A percentile compares a stretch with the other conserved stretches of the same genome.
These are phyloP conservation scores for Colletotrichum musae DNA, from an alignment of 2,329 filamentous ascomycete genomes.

Conservation along the genomic window DNA sequence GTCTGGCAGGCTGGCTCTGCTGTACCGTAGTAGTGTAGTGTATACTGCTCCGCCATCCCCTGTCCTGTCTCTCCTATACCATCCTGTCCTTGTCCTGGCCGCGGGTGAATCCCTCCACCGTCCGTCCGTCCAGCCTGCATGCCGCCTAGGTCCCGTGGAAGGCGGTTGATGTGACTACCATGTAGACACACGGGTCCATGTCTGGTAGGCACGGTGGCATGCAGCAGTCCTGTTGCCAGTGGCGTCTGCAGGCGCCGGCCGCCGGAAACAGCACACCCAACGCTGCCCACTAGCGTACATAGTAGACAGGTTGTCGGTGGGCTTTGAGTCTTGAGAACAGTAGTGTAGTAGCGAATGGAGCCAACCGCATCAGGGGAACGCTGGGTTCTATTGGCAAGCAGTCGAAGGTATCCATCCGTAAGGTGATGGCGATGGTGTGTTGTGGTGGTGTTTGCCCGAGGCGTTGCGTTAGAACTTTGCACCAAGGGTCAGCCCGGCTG, in stretches of 20 bases:
- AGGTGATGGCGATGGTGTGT: not conserved
- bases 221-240: slow-evolving; percentile 4
- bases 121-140: slow-evolving; percentile 36
- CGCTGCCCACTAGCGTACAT: too few species aligned
- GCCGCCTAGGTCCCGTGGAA: slow-evolving; percentile 37
- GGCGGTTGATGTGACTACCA: slow-evolving; percentile 24
- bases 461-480: not conserved
- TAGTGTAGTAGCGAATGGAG: not conserved
- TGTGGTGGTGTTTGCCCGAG: not conserved
- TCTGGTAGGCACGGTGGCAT: not conserved
- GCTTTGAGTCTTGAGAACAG: not conserved
- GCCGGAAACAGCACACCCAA: not conserved
- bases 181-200: not conserved
- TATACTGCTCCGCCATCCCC: not conserved
- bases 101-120: slow-evolving; percentile 28
- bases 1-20: slow-evolving; percentile 2
- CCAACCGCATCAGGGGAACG: not conserved
- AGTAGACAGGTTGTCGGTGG: too few species aligned
- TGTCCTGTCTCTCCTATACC: not conserved
- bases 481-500: slow-evolving; percentile 16
- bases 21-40: not conserved
- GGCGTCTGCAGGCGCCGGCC: not conserved
- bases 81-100: slow-evolving; percentile 21
- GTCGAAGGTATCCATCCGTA: not conserved
- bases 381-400: not conserved